A percentile compares a stretch with the other conserved stretches of the same genome.
Evolutionary conservation across 805 yeast species (phyloP).

Genomic region (Lipomyces sp.): DNA sequence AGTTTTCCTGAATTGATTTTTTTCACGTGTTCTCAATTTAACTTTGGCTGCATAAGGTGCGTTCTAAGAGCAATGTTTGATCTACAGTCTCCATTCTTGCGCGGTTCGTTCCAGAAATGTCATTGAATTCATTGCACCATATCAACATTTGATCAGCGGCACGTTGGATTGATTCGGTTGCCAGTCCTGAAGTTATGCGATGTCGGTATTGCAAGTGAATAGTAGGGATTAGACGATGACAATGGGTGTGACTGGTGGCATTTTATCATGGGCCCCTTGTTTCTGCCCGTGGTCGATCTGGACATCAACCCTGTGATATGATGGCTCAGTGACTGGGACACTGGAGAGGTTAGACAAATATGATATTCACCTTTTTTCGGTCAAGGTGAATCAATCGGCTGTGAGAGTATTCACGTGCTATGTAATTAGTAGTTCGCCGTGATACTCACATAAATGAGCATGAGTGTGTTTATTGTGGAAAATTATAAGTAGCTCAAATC

Average conservation of each 20-base stretch:
- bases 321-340: background rate
- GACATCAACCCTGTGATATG: background rate
- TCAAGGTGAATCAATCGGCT: background rate
- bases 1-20: background rate
- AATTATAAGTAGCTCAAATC: background rate
- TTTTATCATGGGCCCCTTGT: background rate
- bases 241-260: background rate
- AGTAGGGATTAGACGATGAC: background rate
- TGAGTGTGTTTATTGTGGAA: background rate
- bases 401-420: background rate
- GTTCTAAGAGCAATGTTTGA: background rate
- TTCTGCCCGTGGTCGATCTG: background rate
- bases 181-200: background rate
- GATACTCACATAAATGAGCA: background rate
- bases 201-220: background rate
- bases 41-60: background rate
- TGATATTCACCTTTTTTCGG: background rate
- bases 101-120: background rate
- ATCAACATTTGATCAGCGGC: background rate
- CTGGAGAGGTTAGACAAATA: background rate
- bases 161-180: background rate
- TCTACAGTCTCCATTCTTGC: background rate
- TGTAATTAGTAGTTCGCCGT: background rate
- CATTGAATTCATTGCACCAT: background rate
- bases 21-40: background rate